Evolutionary conservation across 768 basidiomycete species (phyloP), one percentile per base, ranked within the genome.

Genomic region (Crassisporium funariophilum): DNA sequence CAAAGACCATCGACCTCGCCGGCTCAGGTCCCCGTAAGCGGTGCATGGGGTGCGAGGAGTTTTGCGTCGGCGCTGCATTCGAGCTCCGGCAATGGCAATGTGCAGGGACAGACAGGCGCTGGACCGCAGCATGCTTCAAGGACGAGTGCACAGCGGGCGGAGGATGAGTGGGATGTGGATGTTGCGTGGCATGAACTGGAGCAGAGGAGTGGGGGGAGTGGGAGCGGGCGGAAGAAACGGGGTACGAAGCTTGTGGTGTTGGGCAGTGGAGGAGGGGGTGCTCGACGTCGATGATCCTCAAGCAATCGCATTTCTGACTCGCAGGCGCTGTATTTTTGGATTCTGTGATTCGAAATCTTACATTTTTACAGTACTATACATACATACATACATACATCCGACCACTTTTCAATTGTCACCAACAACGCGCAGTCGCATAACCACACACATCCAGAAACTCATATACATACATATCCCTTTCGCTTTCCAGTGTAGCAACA

Each of bases 181-280:
- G 75, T 75, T 35, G 85, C 86, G 17, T 91, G 87, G 84, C 84
- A 89, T 59, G 91, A 91, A 57, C 70, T 92, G 17, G 87, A 91
- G 67, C 76, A 80, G 56, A 67, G 73, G 47, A 69, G 64, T 42
- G 37, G 43, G 6, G 41, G 41, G 21, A 58, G 59, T 10, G 70
- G 74, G 13, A 74, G 75, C 25, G 76, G 74, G 21, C 71, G 82
- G 55, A 83, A 79, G 73, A 85, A 82, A 69, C 73, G 78, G 44
- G 72, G 76, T 46, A 77, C 75, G 52, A 82, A 76, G 55, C 68
- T 90, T 49, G 83, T 91, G n/a, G 76, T 91, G 2, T 71, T 91
- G 6, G 86, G 88, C 1, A 74, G 86, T 27, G 80, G 82, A 15
- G 78, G 76, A 4, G 75, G 78, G 20, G 81, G 81, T 29, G 70